Conservation (phyloP, 371 early-diverging fungal genomes). For the Circinella umbellata region DNA sequence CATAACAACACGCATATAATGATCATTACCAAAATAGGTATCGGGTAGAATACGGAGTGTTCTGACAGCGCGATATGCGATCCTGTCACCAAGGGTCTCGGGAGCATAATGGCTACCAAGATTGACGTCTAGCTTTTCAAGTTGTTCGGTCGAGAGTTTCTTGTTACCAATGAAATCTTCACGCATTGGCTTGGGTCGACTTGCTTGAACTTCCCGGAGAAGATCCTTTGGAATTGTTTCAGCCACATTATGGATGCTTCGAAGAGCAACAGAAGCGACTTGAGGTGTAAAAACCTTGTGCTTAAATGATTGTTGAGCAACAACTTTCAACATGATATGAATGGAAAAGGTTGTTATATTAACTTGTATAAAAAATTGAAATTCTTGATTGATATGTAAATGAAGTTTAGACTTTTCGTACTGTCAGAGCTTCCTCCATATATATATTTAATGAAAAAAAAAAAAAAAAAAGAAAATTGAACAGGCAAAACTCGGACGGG, state of each 20-base stretch:
- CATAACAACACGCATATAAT: constrained; percentile 85
- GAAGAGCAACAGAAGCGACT: neutral
- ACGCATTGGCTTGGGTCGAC: constrained; percentile 72
- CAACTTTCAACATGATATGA: neutral
- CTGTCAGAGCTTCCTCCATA: too few species aligned
- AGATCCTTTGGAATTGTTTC: constrained; percentile 40
- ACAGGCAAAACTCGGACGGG: neutral
- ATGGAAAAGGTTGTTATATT: neutral
- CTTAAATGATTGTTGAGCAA: neutral
- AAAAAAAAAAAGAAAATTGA: neutral
- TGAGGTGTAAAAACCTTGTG: neutral
- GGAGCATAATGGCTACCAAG: constrained; percentile 69
- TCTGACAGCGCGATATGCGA: constrained; percentile 75
- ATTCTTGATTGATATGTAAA: too few species aligned
- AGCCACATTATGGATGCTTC: constrained; percentile 2
- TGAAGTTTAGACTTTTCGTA: too few species aligned
- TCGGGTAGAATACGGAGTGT: constrained; percentile 75
- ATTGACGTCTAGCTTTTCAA: constrained; percentile 72
- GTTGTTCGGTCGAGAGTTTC: constrained; percentile 55
- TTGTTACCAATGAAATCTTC: constrained; percentile 62
- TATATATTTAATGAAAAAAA: neutral
- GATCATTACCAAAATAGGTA: constrained; percentile 78
- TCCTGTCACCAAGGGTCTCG: constrained; percentile 58
- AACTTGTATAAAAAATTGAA: too few species aligned
- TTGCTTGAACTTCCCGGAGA: constrained; percentile 42